A percentile compares a stretch with the other conserved stretches of the same genome.
These are phyloP conservation scores for Candida chauliodis DNA, from an alignment of 805 yeast species.

Conservation along the genomic window DNA sequence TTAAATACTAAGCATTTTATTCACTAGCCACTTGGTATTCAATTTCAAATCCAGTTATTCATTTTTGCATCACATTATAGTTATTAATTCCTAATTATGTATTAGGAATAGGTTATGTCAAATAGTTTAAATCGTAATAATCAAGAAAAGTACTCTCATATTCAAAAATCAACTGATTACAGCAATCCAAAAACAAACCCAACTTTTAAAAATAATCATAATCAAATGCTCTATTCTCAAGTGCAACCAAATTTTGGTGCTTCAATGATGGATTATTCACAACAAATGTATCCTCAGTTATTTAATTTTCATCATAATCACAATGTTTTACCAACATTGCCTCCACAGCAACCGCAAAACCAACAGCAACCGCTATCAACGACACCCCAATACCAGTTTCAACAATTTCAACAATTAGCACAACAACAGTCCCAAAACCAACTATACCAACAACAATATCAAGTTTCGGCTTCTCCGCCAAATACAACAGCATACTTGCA, in stretches of 20 bases:
- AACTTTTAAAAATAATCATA: background rate
- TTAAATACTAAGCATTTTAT: too few relatives aligned
- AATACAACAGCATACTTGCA: conserved; percentile 1
- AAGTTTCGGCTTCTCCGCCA: background rate
- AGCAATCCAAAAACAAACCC: too few relatives aligned
- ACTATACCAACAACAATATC: background rate
- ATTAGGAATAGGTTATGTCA: conserved; percentile 4
- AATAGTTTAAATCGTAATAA: conserved; percentile 1
- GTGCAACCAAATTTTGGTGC: conserved; percentile 7
- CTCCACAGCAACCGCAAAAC: conserved; percentile 11
- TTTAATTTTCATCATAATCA: background rate
- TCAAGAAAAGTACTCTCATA: background rate
- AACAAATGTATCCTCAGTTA: conserved; percentile 2
- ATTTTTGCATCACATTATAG: too few relatives aligned
- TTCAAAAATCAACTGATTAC: too few relatives aligned
- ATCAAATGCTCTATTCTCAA: conserved; percentile 9
- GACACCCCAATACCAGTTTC: conserved; percentile 11
- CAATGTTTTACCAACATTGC: background rate
- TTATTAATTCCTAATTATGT: too few relatives aligned
- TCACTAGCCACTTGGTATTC: too few relatives aligned
- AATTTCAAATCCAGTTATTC: too few relatives aligned
- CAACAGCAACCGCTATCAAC: conserved; percentile 7
- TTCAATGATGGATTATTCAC: conserved; percentile 5
- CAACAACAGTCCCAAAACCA: conserved; percentile 5
- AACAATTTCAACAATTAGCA: conserved; percentile 5